Conservation (phyloP, 2,329 filamentous ascomycete species). For the Lecanicillium sp. region DNA sequence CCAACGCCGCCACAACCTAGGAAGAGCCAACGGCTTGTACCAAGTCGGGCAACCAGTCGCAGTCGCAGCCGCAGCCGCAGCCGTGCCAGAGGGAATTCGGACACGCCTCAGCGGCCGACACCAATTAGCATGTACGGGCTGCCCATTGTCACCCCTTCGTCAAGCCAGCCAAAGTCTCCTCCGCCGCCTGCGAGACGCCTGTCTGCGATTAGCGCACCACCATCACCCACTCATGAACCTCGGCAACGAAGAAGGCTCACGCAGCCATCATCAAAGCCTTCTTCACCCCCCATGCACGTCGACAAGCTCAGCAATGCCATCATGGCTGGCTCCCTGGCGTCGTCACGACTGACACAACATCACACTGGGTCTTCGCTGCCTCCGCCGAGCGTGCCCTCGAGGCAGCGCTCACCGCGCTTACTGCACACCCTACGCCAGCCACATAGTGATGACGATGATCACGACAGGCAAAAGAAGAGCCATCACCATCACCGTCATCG, state of each 20-base stretch:
- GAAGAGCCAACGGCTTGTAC: constrained; percentile 14
- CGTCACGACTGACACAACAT: constrained; percentile 42
- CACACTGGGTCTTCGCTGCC: constrained; percentile 27
- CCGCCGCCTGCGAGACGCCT: constrained; percentile 11
- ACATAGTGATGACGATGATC: constrained; percentile 43
- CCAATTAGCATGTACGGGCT: constrained; percentile 6
- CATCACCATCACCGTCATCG: constrained; percentile 38
- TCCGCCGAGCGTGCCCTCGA: constrained; percentile 28
- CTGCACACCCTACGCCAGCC: constrained; percentile 58
- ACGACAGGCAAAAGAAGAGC: constrained; percentile 40
- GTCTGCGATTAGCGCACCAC: constrained; percentile 19
- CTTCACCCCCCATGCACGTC: constrained; percentile 35
- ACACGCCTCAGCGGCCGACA: constrained; percentile 6
- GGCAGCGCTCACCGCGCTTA: constrained; percentile 44
- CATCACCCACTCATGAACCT: constrained; percentile 28
- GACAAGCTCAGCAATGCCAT: constrained; percentile 66
- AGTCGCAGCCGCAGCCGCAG: background rate
- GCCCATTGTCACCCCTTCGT: constrained; percentile 8
- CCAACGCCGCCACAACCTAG: constrained; percentile 29
- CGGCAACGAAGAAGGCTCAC: constrained; percentile 17
- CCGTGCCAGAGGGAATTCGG: constrained; percentile 11
- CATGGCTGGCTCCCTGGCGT: constrained; percentile 64
- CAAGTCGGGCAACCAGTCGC: background rate
- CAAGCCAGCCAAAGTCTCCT: constrained; percentile 9
- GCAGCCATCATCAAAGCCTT: constrained; percentile 22